Conservation (phyloP, 495 filamentous ascomycete genomes). For the Chlorociboria aeruginascens region DNA sequence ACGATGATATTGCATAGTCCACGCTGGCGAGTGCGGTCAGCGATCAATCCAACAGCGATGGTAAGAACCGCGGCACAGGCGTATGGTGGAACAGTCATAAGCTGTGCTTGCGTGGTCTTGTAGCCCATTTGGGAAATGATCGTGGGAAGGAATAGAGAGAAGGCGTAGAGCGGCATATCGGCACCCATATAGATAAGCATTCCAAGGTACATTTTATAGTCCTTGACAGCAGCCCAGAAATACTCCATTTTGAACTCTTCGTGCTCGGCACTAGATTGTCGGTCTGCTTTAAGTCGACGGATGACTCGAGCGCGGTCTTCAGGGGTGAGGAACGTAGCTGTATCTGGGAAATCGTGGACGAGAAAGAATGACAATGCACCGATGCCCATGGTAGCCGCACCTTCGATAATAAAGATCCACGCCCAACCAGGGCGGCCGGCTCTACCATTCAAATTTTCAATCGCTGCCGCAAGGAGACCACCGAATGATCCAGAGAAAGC, state of each 20-base stretch:
- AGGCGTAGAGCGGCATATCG: slow-evolving; percentile 71
- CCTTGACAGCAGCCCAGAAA: slow-evolving; percentile 49
- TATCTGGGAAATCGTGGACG: slow-evolving; percentile 46
- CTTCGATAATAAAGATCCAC: slow-evolving; percentile 62
- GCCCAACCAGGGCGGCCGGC: slow-evolving; percentile 43
- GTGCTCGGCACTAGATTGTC: slow-evolving; percentile 63
- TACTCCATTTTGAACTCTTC: slow-evolving; percentile 59
- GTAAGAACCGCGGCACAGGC: slow-evolving; percentile 18
- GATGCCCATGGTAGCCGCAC: slow-evolving; percentile 22
- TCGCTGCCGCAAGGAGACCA: slow-evolving; percentile 48
- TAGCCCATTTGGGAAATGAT: slow-evolving; percentile 53
- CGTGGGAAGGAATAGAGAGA: slow-evolving; percentile 60
- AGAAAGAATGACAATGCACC: slow-evolving; percentile 35
- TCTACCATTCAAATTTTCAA: slow-evolving; percentile 41
- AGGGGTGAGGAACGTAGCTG: slow-evolving; percentile 36
- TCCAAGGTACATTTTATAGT: slow-evolving; percentile 53
- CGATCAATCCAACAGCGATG: slow-evolving; percentile 36
- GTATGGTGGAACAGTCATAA: slow-evolving; percentile 56
- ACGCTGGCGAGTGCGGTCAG: slow-evolving; percentile 37
- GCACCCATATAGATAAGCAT: slow-evolving; percentile 63
- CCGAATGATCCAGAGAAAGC: slow-evolving; percentile 48
- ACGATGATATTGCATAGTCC: slow-evolving; percentile 59
- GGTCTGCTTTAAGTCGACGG: slow-evolving; percentile 35
- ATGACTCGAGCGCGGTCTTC: slow-evolving; percentile 37
- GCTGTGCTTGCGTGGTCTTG: slow-evolving; percentile 45